These are phyloP conservation scores for Ophiostoma sp. DNA, from an alignment of 2,329 filamentous ascomycete species.

Conservation along the genomic window DNA sequence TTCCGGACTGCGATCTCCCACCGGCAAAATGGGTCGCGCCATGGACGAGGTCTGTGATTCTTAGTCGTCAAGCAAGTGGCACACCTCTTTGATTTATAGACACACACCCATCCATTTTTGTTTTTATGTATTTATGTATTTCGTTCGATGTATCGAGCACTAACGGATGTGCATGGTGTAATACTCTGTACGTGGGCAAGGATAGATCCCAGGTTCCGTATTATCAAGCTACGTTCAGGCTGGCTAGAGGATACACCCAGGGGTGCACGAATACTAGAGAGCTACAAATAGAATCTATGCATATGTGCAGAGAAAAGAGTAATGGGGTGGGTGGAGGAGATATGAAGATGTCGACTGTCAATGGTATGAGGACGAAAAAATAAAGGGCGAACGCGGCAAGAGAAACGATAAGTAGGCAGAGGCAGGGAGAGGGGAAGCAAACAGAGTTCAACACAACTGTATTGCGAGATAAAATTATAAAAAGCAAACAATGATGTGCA, in stretches of 20 bases:
- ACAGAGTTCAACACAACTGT: not conserved
- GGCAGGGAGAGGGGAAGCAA: not conserved
- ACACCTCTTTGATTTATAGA: not conserved
- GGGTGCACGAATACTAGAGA: not conserved
- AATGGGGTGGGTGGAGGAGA: not conserved
- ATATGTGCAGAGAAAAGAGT: not conserved
- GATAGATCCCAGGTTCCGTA: not conserved
- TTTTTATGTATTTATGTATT: not conserved
- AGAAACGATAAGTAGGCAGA: not conserved
- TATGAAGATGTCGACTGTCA: not conserved
- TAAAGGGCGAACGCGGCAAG: not conserved
- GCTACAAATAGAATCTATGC: not conserved
- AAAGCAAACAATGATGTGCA: not conserved
- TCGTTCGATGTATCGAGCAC: not conserved
- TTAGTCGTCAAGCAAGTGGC: not conserved
- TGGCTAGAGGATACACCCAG: not conserved
- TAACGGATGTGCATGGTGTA: not conserved
- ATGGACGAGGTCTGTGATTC: constrained; percentile 21
- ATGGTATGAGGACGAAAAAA: not conserved
- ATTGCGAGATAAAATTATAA: not conserved
- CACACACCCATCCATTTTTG: not conserved
- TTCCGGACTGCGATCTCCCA: constrained; percentile 36
- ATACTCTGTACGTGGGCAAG: not conserved
- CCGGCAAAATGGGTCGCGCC: constrained; percentile 31
- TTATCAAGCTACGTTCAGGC: not conserved